A percentile compares a stretch with the other conserved stretches of the same genome.
These are phyloP conservation scores for Trichoderma brevicompactum DNA, from an alignment of 2,329 filamentous ascomycete species.

Conservation along the genomic window DNA sequence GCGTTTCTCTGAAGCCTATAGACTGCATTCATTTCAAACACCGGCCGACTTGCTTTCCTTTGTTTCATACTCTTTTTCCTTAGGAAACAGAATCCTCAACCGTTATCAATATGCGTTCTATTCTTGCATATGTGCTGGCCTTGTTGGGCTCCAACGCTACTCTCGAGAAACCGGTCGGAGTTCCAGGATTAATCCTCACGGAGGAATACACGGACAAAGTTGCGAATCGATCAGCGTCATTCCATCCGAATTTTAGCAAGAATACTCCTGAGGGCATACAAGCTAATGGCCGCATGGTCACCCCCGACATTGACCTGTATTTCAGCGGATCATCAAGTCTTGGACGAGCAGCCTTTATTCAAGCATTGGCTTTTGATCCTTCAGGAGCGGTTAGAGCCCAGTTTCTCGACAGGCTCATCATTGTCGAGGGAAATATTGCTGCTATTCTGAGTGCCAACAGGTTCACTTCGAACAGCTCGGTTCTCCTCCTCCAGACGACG, in stretches of 20 bases:
- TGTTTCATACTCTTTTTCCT: neutral
- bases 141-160: neutral
- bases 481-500: neutral
- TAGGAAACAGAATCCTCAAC: too few relatives aligned
- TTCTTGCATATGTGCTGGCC: conserved; percentile 10
- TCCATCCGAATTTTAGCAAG: conserved; percentile 14
- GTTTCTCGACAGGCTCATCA: conserved; percentile 16
- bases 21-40: too few relatives aligned
- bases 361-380: conserved; percentile 1
- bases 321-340: neutral
- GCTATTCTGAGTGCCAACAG: conserved; percentile 2
- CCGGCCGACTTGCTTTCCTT: neutral
- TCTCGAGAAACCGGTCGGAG: conserved; percentile 9
- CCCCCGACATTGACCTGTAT: neutral
- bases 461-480: conserved; percentile 3
- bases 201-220: neutral
- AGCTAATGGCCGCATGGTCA: neutral
- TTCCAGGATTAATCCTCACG: conserved; percentile 1
- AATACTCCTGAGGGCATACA: neutral
- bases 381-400: neutral
- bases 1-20: neutral
- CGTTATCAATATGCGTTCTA: neutral
- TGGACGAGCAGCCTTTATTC: neutral
- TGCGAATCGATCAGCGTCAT: neutral
- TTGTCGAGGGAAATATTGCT: conserved; percentile 9